Base-by-base conservation (phyloP, 805 yeast species). In the Starmerella apis region DNA sequence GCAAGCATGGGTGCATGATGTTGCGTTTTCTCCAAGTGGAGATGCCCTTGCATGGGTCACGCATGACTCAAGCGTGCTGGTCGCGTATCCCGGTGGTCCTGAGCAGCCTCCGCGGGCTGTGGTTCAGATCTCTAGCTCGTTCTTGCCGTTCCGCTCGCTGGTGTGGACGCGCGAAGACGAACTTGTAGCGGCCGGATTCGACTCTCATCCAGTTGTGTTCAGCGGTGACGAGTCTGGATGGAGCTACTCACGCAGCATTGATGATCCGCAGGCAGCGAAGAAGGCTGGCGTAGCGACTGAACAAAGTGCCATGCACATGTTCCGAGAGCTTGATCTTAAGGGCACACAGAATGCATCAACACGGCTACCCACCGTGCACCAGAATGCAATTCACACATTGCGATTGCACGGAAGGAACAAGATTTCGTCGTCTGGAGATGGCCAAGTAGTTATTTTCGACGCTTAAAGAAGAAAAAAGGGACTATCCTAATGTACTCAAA, bases 1-100 rank as follows among this genome's bases (percentile, higher is more conserved):
- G 37, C 87, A 87, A 37, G 83, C 94, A 27, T 92, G 96, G 94
- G 79, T 90, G 54, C 96, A 92, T 64, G 95, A 78, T 62, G 90
- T 87, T 43, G 75, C 81, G 43, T 90, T 94, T 73, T 79, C 85
- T 54, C 88, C 94, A 5, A 71, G 75, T 47, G 90, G 88, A 44
- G 77, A 86, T 59, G 76, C 81, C 13, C 69, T 90, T 54, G 96
- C 84, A 0, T 87, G 77, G 64, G 92, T 78, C 18, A 75, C 88
- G 41, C 95, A 90, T 65, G 96, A 90, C 67, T 82, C 94, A 13
- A 71, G 87, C n/a, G 67, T 92, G 53, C 79, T 79, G 22, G 72
- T 90, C 35, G 83, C 86, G 32, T 87, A 86, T 63, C 88, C 94
- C 3, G 73, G 75, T 28, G 86, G 81, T 8, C 71, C 72, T 3